Percentiles rank a stretch among this genome's conserved stretches.
Conservation (phyloP, 2,329 filamentous ascomycete genomes). For the Xylaria hypoxylon region DNA sequence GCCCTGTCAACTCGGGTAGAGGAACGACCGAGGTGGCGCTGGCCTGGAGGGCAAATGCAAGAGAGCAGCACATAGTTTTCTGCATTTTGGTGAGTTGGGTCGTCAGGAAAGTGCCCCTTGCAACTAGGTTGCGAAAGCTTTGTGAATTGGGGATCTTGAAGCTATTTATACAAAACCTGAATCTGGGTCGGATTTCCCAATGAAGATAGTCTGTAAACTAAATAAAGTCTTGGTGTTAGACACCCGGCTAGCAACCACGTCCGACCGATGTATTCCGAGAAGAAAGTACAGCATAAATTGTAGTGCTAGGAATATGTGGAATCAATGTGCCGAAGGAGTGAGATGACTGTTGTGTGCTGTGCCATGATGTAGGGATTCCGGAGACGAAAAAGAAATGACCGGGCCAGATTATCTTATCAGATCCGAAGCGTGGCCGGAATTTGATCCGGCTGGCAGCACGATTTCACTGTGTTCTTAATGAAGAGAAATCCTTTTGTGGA, state of each 20-base stretch:
- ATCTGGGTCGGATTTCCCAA: neutral
- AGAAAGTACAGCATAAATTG: neutral
- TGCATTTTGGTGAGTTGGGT: neutral
- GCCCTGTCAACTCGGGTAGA: conserved; percentile 12
- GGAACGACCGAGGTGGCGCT: conserved; percentile 11
- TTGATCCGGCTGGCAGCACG: neutral
- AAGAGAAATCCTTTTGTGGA: neutral
- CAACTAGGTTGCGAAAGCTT: neutral
- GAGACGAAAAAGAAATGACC: neutral
- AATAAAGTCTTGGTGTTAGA: neutral
- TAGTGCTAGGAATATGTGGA: no score
- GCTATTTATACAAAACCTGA: conserved; percentile 1
- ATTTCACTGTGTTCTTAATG: neutral
- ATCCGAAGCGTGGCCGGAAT: neutral
- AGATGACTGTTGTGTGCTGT: neutral
- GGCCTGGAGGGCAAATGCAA: conserved; percentile 2
- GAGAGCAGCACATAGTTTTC: neutral
- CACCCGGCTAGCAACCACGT: neutral
- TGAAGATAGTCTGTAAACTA: neutral
- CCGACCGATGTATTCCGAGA: neutral
- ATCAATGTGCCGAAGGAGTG: neutral
- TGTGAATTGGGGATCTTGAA: neutral
- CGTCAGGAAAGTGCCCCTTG: neutral
- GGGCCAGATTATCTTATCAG: conserved; percentile 20
- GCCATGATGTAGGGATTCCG: conserved; percentile 5